Evolutionary conservation across 495 filamentous ascomycete genomes (phyloP).

Genomic region (Bacidia rubella): DNA sequence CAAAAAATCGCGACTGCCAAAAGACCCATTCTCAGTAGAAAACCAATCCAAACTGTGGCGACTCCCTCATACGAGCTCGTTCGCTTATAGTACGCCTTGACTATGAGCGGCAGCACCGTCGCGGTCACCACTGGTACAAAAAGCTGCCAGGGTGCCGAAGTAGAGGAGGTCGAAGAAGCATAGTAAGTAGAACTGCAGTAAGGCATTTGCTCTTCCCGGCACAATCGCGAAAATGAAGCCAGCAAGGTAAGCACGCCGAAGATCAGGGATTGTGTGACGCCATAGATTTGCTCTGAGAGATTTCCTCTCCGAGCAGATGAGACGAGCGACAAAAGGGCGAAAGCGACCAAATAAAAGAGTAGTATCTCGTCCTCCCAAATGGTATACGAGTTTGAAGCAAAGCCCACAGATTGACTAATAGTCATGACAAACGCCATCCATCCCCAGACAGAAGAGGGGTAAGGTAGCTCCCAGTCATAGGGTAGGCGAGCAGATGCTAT

Average conservation of each 20-base stretch:
- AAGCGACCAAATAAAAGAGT: slow-evolving; percentile 81
- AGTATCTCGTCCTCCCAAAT: slow-evolving; percentile 98
- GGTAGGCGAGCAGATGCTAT: slow-evolving; percentile 39
- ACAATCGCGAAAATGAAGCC: slow-evolving; percentile 81
- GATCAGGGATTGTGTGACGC: slow-evolving; percentile 67
- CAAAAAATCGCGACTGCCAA: slow-evolving; percentile 71
- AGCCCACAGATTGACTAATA: slow-evolving; percentile 68
- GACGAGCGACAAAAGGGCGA: slow-evolving; percentile 58
- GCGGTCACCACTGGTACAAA: slow-evolving; percentile 62
- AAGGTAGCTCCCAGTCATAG: slow-evolving; percentile 33
- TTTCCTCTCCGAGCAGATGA: slow-evolving; percentile 58
- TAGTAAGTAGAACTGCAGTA: slow-evolving; percentile 94
- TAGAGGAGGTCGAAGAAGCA: slow-evolving; percentile 78
- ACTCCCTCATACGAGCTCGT: slow-evolving; percentile 77
- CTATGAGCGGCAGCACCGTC: slow-evolving; percentile 58
- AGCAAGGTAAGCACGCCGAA: slow-evolving; percentile 73
- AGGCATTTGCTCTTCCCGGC: slow-evolving; percentile 96
- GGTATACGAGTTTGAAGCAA: slow-evolving; percentile 94
- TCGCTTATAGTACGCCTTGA: slow-evolving; percentile 61
- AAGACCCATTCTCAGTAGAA: slow-evolving; percentile 63
- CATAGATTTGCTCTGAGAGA: slow-evolving; percentile 50
- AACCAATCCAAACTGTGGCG: slow-evolving; percentile 68
- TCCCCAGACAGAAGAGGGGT: slow-evolving; percentile 77
- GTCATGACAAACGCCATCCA: slow-evolving; percentile 74
- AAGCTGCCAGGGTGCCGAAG: slow-evolving; percentile 85